Percentiles rank a stretch among this genome's conserved stretches.
Evolutionary conservation across 2,329 filamentous ascomycete genomes (phyloP).

Genomic region (Penicillium sp.): DNA sequence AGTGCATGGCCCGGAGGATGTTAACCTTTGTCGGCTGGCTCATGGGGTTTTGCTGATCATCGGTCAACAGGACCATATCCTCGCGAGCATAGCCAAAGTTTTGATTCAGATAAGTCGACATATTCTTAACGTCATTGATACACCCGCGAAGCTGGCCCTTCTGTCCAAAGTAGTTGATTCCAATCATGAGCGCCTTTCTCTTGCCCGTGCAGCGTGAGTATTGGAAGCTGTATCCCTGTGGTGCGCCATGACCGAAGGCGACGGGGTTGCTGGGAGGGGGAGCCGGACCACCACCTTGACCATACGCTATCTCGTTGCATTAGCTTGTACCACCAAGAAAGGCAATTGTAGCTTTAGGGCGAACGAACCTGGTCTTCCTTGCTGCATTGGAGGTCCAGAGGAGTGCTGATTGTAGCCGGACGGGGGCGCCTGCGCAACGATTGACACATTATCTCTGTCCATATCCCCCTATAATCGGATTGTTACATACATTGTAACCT

Average conservation of each 20-base stretch:
- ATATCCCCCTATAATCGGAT: neutral
- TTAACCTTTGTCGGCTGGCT: conserved; percentile 96
- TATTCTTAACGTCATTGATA: conserved; percentile 97
- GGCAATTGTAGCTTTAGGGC: neutral
- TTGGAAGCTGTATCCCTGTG: conserved; percentile 78
- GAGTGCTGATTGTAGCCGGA: conserved; percentile 37
- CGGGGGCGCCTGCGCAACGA: conserved; percentile 26
- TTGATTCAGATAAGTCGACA: conserved; percentile 86
- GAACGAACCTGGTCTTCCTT: conserved; percentile 43
- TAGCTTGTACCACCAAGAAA: neutral
- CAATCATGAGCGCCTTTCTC: conserved; percentile 86
- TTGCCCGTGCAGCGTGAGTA: conserved; percentile 89
- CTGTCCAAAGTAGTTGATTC: conserved; percentile 96
- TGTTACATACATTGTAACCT: conserved; percentile 40
- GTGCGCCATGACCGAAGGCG: conserved; percentile 77
- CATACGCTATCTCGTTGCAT: conserved; percentile 9
- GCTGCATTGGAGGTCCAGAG: conserved; percentile 41
- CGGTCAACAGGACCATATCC: conserved; percentile 95
- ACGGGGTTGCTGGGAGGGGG: conserved; percentile 69
- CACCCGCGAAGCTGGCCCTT: conserved; percentile 87
- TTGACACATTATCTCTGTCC: conserved; percentile 12
- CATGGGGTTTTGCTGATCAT: conserved; percentile 97
- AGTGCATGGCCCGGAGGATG: conserved; percentile 94
- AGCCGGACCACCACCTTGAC: conserved; percentile 51
- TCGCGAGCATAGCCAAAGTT: conserved; percentile 91